Evolutionary conservation across 345 rosid genomes (phyloP).

Genomic region (Eucalyptus rudis): DNA sequence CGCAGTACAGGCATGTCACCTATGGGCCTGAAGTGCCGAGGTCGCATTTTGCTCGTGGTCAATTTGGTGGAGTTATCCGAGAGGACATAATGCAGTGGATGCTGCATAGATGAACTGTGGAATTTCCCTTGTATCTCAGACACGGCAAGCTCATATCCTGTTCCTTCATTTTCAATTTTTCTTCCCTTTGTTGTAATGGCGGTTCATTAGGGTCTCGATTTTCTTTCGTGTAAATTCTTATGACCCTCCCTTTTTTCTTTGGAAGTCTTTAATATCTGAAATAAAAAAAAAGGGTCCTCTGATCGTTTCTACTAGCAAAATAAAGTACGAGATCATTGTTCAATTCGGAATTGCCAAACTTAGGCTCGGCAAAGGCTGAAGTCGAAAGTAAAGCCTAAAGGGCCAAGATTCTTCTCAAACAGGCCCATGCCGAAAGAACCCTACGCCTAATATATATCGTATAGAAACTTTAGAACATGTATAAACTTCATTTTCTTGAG

Average conservation of each 20-base stretch:
- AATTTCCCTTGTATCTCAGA: neutral
- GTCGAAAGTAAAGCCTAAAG: neutral
- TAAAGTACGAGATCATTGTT: neutral
- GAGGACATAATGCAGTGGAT: slow-evolving; percentile 78
- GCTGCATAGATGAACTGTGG: neutral
- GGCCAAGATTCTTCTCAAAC: neutral
- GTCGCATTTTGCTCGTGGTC: slow-evolving; percentile 9
- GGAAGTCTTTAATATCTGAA: neutral
- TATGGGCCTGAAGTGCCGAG: slow-evolving; percentile 2
- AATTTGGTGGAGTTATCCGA: slow-evolving; percentile 32
- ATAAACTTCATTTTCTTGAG: neutral
- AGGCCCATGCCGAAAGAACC: neutral
- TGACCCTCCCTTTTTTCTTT: neutral
- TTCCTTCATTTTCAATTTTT: neutral
- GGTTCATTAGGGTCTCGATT: neutral
- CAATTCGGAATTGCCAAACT: neutral
- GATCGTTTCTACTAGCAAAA: neutral
- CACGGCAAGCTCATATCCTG: neutral
- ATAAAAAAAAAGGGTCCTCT: neutral
- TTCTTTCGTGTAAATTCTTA: neutral
- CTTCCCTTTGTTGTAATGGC: neutral
- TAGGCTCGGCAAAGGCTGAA: neutral
- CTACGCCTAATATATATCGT: neutral
- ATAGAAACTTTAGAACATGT: neutral
- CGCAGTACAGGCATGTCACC: slow-evolving; percentile 48